Evolutionary conservation across 495 filamentous ascomycete genomes (phyloP), one percentile per base, ranked within the genome.

Genomic region (Penicillium arizonense): DNA sequence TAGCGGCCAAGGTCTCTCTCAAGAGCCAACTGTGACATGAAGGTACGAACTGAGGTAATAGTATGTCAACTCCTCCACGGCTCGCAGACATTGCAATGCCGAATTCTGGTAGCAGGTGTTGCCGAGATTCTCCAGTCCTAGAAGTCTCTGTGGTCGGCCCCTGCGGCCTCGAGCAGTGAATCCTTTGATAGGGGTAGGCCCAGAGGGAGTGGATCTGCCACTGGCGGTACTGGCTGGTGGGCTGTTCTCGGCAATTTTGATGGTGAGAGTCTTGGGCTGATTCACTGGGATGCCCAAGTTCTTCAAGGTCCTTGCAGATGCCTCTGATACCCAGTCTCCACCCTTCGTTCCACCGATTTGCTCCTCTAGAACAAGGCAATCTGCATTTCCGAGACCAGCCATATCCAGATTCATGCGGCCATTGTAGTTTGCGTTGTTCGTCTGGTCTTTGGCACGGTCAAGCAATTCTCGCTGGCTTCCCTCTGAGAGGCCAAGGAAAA

Each of bases 41-140:
- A 13, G 11, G 38, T 21, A 73, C 80, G 69, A 65, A 82, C 83
- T 68, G 16, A 97, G 71, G 68, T 97, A 97, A 69, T 96, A 98
- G 52, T 87, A 82, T 5, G 89, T 90, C 60, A 98, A 74, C 69
- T 98, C 94, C 55, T 95, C 89, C 3, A 96, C 88, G 56, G 87
- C 92, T 32, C 91, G 83, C 35, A 98, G 78, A 64, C 94, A 97
- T 65, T 98, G 94, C 44, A 97, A 71, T 18, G 95, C 94, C 13
- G 94, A 96, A 70, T 97, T 97, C 90, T 97, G 96, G 69, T 97
- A 98, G 71, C 94, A 98, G 0, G 94, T 97, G 59, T 98, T 98
- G 14, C 94, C 94, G 23, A 97, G 71, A 61, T 98, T 98, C 47
- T 81, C 84, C 40, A 98, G 72, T 26, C 94, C 94, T 38, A 90